Evolutionary conservation across 1,284 basidiomycete genomes (phyloP), one percentile per base, ranked within the genome.

Genomic region (Cutaneotrichosporon cutaneum): DNA sequence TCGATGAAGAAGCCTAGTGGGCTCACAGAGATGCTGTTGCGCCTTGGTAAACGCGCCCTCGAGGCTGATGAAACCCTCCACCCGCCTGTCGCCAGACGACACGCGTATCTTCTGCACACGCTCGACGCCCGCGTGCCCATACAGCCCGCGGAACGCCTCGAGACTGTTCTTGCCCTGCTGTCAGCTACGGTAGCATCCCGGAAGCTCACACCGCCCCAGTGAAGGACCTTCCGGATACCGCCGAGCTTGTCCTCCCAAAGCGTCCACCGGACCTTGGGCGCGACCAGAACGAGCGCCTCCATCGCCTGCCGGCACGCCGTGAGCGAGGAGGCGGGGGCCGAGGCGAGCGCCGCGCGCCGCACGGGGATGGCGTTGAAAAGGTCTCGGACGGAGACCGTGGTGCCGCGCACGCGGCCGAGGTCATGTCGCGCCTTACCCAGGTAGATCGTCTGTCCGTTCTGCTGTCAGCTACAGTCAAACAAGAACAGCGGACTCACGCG

Each of bases 1-100:
- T 14, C 2, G 33, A 8, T 22, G 48, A 42, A 32, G n/a, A n/a
- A n/a, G n/a, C 30, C 54, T 60, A 45, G 0, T 58, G 45, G 21
- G 76, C 87, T 68, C 74, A 91, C 92, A 94, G 51, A 94, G 77
- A 78, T 88, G 90, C 76, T 94, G 92, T 76, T 90, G 85, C n/a
- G 83, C 75, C 82, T 88, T 90, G 18, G 89, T 88, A 60, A 83
- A 80, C 32, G 87, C 83, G 4, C 90, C 90, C 26, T 85, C 83
- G 8, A 92, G 81, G 72, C 90, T 90, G 63, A 94, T 85, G 72
- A 94, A 94, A 1, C 92, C 92, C 63, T 88, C 81, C 3, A 92
- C 77, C 50, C 77, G 83, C 69, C 88, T 78, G 8, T 80, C 79
- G n/a, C 81, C 87, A 16, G 77, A 81, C 21, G 73, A 75, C 5